phyloP scores from a whole-genome alignment of 2,329 filamentous ascomycete genomes.

The Coniochaeta ligniaria region DNA sequence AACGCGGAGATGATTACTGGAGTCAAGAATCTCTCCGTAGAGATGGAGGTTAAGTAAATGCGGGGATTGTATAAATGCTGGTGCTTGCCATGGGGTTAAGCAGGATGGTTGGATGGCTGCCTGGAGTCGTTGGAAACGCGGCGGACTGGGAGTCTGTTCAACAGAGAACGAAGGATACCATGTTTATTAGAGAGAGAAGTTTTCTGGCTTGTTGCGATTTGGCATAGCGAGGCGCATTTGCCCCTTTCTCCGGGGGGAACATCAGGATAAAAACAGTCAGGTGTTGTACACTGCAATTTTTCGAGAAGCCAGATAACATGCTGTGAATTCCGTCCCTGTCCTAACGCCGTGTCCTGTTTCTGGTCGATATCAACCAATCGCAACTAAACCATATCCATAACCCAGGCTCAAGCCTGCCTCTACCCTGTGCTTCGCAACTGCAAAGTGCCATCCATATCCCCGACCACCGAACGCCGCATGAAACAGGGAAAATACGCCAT shows the following conservation, averaged over 20 bases:
- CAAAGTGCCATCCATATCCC: neutral
- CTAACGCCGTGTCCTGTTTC: neutral
- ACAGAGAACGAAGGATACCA: slow-evolving; percentile 4
- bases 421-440: neutral
- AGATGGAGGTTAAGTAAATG: slow-evolving; percentile 24
- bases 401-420: neutral
- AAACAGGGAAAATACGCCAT: neutral
- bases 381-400: neutral
- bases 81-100: neutral
- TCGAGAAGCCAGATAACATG: neutral
- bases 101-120: slow-evolving; percentile 7
- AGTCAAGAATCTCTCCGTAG: slow-evolving; percentile 43
- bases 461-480: neutral
- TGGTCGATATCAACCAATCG: neutral
- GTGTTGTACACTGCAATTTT: neutral
- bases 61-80: neutral
- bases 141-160: neutral
- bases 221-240: slow-evolving; percentile 15
- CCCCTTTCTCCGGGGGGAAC: neutral
- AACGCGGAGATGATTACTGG: slow-evolving; percentile 54
- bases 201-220: slow-evolving; percentile 7
- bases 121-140: neutral
- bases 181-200: slow-evolving; percentile 5
- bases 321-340: neutral
- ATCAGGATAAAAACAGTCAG: neutral